Conservation (phyloP, 176 grass and related monocot genomes). For the Thinopyrum elongatum region DNA sequence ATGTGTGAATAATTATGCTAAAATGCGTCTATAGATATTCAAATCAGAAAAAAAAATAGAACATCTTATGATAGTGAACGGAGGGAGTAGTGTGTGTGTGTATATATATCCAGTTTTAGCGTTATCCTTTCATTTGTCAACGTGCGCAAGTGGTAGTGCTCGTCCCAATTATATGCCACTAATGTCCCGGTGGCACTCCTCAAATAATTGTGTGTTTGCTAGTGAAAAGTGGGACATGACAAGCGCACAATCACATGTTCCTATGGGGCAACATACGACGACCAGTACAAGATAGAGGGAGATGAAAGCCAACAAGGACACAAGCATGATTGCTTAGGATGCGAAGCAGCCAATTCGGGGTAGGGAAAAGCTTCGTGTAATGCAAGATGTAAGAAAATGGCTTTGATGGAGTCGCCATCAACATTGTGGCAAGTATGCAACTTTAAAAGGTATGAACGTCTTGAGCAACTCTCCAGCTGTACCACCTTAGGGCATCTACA, state of each 20-base stretch:
- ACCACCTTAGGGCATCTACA: too few relatives aligned
- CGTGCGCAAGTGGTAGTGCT: conserved; percentile 1
- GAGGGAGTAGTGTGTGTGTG: too few relatives aligned
- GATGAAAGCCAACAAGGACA: neutral
- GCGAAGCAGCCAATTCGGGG: neutral
- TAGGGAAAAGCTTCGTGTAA: neutral
- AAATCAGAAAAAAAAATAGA: too few relatives aligned
- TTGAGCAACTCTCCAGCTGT: too few relatives aligned
- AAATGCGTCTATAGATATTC: too few relatives aligned
- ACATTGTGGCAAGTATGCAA: too few relatives aligned
- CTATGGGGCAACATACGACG: conserved; percentile 20
- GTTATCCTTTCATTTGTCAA: neutral
- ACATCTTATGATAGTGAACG: too few relatives aligned
- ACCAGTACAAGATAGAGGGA: neutral
- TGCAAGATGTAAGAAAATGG: too few relatives aligned
- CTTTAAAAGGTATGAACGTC: too few relatives aligned
- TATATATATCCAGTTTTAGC: neutral
- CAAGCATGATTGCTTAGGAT: neutral
- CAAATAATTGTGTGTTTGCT: conserved; percentile 16
- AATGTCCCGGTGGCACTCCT: neutral
- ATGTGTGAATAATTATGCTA: too few relatives aligned
- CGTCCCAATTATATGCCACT: conserved; percentile 28
- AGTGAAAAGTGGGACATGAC: neutral
- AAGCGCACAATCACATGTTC: neutral
- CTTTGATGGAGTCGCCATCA: too few relatives aligned